Percentiles rank a stretch among this genome's conserved stretches.
Conservation (phyloP, 257 asterid species). For the Eustoma russellianum region DNA sequence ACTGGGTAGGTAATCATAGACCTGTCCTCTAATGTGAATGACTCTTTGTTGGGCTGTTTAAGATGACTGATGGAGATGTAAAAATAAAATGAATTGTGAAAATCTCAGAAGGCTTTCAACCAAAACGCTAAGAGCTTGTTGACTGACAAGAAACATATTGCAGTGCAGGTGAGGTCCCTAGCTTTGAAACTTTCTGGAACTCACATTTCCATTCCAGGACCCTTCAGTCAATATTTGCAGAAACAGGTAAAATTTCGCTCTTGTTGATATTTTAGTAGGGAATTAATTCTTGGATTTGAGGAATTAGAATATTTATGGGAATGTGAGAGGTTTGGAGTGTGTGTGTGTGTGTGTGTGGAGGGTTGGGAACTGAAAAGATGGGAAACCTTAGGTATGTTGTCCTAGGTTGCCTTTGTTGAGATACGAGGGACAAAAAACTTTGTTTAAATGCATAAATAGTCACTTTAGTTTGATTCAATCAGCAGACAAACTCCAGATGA, state of each 20-base stretch:
- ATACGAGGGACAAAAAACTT: background rate
- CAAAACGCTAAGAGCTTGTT: conserved; percentile 2
- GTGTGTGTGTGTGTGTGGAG: too few species aligned
- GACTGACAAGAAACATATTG: conserved; percentile 11
- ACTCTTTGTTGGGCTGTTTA: background rate
- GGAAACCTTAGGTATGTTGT: background rate
- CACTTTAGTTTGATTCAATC: too few species aligned
- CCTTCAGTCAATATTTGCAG: conserved; percentile 42
- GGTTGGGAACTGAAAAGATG: too few species aligned
- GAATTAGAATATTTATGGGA: too few species aligned
- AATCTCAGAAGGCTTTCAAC: conserved; percentile 6
- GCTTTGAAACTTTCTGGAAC: conserved; percentile 26
- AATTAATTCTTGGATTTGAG: too few species aligned
- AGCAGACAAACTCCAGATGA: too few species aligned
- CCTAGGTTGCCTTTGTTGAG: background rate
- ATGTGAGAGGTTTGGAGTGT: too few species aligned
- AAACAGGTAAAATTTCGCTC: conserved; percentile 33
- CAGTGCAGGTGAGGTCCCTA: conserved; percentile 51
- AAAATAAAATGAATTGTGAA: background rate
- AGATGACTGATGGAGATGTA: background rate
- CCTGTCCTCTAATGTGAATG: background rate
- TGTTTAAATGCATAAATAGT: too few species aligned
- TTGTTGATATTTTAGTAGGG: too few species aligned
- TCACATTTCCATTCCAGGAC: conserved; percentile 33
- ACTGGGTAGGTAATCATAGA: conserved; percentile 34